These are phyloP conservation scores for Eruca vesicaria DNA, from an alignment of 441 rosid genomes.

Conservation along the genomic window DNA sequence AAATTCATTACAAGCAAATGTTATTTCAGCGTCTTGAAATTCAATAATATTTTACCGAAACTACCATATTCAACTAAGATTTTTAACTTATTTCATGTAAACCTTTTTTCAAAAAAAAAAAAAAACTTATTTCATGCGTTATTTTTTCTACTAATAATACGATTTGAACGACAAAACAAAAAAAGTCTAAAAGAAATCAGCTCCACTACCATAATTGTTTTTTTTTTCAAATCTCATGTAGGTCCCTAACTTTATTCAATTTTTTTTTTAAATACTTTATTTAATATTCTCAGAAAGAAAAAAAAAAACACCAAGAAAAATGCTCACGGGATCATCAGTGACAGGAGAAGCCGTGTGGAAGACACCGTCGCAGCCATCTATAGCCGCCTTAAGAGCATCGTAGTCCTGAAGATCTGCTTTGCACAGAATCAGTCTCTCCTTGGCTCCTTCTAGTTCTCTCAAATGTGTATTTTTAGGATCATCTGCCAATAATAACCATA, in stretches of 20 bases:
- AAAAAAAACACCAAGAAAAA: not conserved
- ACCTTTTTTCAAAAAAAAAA: no score
- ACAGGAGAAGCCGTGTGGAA: slow-evolving; percentile 92
- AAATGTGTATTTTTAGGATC: slow-evolving; percentile 84
- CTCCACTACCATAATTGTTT: slow-evolving; percentile 1
- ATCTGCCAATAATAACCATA: slow-evolving; percentile 30
- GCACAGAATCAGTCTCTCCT: slow-evolving; percentile 64
- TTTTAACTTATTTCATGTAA: not conserved
- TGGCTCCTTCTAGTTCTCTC: slow-evolving; percentile 82
- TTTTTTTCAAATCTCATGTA: not conserved
- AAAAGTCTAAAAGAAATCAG: slow-evolving; percentile 9
- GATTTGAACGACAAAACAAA: not conserved
- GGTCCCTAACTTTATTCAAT: slow-evolving; percentile 11
- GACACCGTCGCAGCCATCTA: slow-evolving; percentile 77
- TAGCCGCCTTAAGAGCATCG: slow-evolving; percentile 57
- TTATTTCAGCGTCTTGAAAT: not conserved
- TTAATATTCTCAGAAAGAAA: not conserved
- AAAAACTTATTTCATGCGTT: not conserved
- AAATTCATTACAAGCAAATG: not conserved
- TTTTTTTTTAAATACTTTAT: no score
- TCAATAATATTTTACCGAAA: not conserved
- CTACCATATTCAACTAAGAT: not conserved
- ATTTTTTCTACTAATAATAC: not conserved
- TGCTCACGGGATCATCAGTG: slow-evolving; percentile 79
- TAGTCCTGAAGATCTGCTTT: slow-evolving; percentile 81